Base-by-base conservation (phyloP, 129 eudicot species). In the Artemisia argyi region DNA sequence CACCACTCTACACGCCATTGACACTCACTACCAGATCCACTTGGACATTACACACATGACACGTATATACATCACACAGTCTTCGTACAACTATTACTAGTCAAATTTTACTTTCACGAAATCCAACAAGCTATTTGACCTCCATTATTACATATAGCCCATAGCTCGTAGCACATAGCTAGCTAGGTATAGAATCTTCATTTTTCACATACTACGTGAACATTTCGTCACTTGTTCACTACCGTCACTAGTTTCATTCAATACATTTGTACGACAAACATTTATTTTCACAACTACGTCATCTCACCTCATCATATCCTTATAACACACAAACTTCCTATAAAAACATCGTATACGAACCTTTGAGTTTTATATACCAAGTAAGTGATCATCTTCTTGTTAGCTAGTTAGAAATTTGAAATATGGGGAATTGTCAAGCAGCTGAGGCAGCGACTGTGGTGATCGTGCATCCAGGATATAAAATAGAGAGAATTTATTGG, bases 361-460 rank as follows among this genome's bases (percentile, higher is more conserved):
- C 46, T 39, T 39, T 39, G 46, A 39, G 46, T 39, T 39, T 39
- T 39, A 39, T 39, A 39, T 39, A 39, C 46, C 46, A 39, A 39
- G 46, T 39, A 39, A 35, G 44, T 35, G 46, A 7, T 39, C 10
- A 28, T 28, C 9, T 39, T 39, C 10, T 39, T 39, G 46, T 39
- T 39, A 7, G 46, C 46, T 39, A 7, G 10, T 39, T 39, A 39
- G 46, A 0, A 39, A 39, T 39, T 39, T 1, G 10, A 39, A 39
- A 39, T 18, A 91, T 91, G 97, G 97, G 97, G 76, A 91, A 91
- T 52, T 91, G 97, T 66, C 97, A 91, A 65, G 88, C 97, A 7
- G 90, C 97, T 5, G 97, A 91, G 73, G 90, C 89, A 22, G 96
- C 97, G 19, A 80, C 90, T 67, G 96, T 88, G 69, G 81, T 88